Conservation (phyloP, 228 moss, liverwort and hornwort species). For the Sphagnum fallax region DNA sequence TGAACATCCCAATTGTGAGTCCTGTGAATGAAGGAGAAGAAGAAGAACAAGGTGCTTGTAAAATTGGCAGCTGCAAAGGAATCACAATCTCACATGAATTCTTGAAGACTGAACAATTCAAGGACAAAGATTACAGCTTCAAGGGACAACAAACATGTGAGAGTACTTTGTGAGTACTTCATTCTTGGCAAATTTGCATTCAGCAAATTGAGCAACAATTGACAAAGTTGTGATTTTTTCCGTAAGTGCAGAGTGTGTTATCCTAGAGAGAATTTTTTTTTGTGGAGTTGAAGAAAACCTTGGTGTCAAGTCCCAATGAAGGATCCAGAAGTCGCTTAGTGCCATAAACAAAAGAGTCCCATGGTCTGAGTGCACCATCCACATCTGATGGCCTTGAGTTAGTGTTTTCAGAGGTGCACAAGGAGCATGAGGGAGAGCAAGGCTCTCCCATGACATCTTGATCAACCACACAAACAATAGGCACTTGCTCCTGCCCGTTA, state of each 20-base stretch:
- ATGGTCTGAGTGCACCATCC: conserved; percentile 32
- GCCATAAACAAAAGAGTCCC: conserved; percentile 74
- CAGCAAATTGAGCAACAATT: too few relatives aligned
- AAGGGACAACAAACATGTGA: too few relatives aligned
- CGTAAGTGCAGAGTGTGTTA: too few relatives aligned
- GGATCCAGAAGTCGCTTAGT: conserved; percentile 72
- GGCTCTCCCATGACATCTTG: conserved; percentile 42
- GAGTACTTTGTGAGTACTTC: too few relatives aligned
- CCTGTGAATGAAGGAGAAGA: conserved; percentile 25
- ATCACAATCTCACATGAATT: too few relatives aligned
- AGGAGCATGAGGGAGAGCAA: conserved; percentile 28
- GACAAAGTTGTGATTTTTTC: too few relatives aligned
- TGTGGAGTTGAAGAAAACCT: conserved; percentile 29
- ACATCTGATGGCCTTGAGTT: conserved; percentile 10
- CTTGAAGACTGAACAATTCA: too few relatives aligned
- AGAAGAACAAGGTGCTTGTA: too few relatives aligned
- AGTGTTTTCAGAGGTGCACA: conserved; percentile 13
- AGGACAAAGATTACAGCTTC: too few relatives aligned
- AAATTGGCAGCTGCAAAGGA: too few relatives aligned
- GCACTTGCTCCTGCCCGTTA: conserved; percentile 73
- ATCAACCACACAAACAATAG: conserved; percentile 83
- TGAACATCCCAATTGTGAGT: conserved; percentile 80
- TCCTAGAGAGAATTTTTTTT: too few relatives aligned
- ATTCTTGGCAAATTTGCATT: too few relatives aligned
- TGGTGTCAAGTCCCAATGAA: conserved; percentile 76